Base-by-base conservation (phyloP, 176 grass and related monocot species). In the Chrysopogon serrulatus region DNA sequence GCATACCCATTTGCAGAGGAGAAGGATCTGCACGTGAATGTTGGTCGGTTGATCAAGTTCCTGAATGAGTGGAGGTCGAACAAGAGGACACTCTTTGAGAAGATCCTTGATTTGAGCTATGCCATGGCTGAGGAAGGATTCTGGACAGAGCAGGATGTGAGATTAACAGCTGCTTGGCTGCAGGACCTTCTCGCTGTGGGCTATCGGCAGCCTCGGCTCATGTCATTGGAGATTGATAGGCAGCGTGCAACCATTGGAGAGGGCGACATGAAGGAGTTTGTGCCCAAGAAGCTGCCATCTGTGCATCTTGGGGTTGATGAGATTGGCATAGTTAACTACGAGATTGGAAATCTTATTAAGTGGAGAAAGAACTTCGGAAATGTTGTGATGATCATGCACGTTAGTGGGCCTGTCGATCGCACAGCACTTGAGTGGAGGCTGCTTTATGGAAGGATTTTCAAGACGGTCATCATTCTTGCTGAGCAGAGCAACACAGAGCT, bases 351-450 rank as follows among this genome's bases (percentile, higher is more conserved):
- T 78, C 90, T 99, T 45, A 96, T 99, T 76, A 93, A 92, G 76
- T 99, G 97, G 97, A 94, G 93, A 79, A 99, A 99, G 74, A 85
- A 96, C 70, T 99, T 99, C 37, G 97, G 93, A 9, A 96, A 99
- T 88, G 86, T 99, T 4, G 97, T 99, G 74, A 86, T 99, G 62
- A 87, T 99, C 76, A 96, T 99, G 91, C 90, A 94, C 56, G 92
- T 92, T 76, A 92, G 90, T 60, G 87, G 81, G 16, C 91, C 90
- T 36, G 86, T 96, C 18, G 97, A 99, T 84, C 91, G 93, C 10
- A 95, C 92, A 4, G 97, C 93, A 12, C 86, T 99, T 0, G 97
- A 99, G 65, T 99, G 97, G 97, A 91, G 97, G 37, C 81, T 99
- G 75, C 93, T 99, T 28, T 99, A 99, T 82, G 97, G 97, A 68